Conservation (phyloP, 768 basidiomycete species). For the Serendipita indica region DNA sequence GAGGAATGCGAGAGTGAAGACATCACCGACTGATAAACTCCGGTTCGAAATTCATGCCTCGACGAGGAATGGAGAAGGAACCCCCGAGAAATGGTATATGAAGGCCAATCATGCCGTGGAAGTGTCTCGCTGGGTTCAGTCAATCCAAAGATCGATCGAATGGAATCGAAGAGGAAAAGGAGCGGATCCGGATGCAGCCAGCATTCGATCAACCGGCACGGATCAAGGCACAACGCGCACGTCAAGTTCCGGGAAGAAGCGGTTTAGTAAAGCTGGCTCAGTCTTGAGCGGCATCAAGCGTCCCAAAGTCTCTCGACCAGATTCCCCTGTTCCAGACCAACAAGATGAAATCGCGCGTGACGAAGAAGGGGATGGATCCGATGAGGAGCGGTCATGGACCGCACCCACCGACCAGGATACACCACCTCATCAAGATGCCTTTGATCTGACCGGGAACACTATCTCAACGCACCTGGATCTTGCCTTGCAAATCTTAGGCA, state of each 20-base stretch:
- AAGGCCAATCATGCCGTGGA: conserved; percentile 81
- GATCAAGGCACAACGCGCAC: conserved; percentile 14
- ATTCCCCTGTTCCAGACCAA: not conserved
- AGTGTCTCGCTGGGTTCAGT: conserved; percentile 73
- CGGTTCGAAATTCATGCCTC: conserved; percentile 65
- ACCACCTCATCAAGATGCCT: conserved; percentile 44
- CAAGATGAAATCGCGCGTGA: not conserved
- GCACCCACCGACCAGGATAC: not conserved
- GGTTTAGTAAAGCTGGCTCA: not conserved
- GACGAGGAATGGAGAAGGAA: conserved; percentile 7
- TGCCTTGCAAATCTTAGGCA: conserved; percentile 45
- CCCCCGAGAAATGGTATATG: conserved; percentile 58
- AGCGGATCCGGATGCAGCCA: conserved; percentile 35
- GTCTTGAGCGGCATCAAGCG: not conserved
- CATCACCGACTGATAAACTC: conserved; percentile 38
- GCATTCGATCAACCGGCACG: conserved; percentile 15
- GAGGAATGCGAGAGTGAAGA: conserved; percentile 55
- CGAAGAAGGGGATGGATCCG: not conserved
- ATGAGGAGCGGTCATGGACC: conserved; percentile 9
- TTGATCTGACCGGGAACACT: conserved; percentile 57
- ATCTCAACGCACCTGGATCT: conserved; percentile 66
- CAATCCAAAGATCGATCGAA: conserved; percentile 58
- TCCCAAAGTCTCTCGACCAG: not conserved
- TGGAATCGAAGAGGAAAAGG: conserved; percentile 41
- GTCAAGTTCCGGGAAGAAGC: conserved; percentile 13